Evolutionary conservation across 129 eudicot species (phyloP).

Genomic region (Pseudognaphalium luteoalbum): DNA sequence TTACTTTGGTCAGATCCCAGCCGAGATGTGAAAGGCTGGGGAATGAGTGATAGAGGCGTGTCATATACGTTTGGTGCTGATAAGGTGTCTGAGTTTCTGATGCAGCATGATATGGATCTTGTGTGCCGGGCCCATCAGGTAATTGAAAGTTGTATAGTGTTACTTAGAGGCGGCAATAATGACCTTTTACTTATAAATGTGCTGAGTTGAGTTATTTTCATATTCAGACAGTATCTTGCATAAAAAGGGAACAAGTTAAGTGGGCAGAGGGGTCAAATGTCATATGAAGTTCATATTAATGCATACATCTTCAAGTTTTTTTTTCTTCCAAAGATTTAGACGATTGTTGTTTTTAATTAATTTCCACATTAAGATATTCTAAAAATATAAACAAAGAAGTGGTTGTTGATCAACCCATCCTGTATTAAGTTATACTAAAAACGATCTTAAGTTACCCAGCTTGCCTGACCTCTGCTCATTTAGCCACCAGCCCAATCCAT

Average conservation of each 20-base stretch:
- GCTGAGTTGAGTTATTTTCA: background rate
- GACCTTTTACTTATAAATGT: background rate
- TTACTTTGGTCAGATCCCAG: constrained; percentile 26
- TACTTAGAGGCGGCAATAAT: background rate
- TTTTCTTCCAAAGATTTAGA: background rate
- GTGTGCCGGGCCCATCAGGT: constrained; percentile 29
- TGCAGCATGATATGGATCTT: constrained; percentile 26
- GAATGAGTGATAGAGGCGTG: constrained; percentile 24
- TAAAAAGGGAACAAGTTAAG: background rate
- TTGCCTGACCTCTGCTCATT: background rate
- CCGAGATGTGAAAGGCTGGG: constrained; percentile 21
- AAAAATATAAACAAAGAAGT: no score
- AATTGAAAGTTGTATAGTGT: background rate
- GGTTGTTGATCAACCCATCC: background rate
- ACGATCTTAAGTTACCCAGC: background rate
- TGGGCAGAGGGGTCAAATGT: background rate
- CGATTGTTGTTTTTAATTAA: no score
- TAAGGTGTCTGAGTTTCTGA: constrained; percentile 19
- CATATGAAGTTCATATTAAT: background rate
- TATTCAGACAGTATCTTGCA: background rate
- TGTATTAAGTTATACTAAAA: background rate
- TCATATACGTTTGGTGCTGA: constrained; percentile 27
- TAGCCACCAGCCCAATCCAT: background rate
- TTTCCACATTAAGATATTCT: background rate
- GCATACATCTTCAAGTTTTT: background rate